Percentiles rank a stretch among this genome's conserved stretches.
These are phyloP conservation scores for Scheffersomyces lignosus DNA, from an alignment of 805 yeast species.

Conservation along the genomic window DNA sequence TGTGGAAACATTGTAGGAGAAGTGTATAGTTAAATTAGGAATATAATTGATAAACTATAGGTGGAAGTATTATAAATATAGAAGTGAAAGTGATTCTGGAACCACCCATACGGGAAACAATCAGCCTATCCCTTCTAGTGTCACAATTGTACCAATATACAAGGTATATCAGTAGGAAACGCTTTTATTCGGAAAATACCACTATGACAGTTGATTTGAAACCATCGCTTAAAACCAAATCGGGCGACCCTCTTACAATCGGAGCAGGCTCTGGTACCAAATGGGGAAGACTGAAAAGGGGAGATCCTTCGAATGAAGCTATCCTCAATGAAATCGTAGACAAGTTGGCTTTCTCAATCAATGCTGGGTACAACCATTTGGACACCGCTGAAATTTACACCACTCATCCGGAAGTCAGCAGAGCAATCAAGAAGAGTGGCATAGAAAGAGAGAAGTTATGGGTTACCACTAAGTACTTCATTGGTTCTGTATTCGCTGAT, in stretches of 20 bases:
- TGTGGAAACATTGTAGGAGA: too few species aligned
- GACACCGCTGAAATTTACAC: constrained; percentile 24
- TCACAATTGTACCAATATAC: constrained; percentile 1
- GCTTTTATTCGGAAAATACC: too few species aligned
- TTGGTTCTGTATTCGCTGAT: constrained; percentile 27
- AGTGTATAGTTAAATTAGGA: too few species aligned
- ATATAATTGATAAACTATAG: too few species aligned
- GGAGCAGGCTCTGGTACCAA: constrained; percentile 58
- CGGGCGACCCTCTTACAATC: constrained; percentile 35
- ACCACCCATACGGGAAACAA: neutral
- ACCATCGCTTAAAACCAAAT: constrained; percentile 26
- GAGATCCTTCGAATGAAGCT: constrained; percentile 18
- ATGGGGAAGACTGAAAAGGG: constrained; percentile 38
- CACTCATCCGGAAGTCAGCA: constrained; percentile 20
- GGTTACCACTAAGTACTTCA: constrained; percentile 27
- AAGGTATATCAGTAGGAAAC: neutral
- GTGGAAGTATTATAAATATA: neutral
- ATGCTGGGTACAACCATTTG: constrained; percentile 18
- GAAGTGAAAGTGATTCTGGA: neutral
- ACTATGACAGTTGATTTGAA: constrained; percentile 8
- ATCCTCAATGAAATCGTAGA: constrained; percentile 12
- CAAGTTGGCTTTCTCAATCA: constrained; percentile 13
- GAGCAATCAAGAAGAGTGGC: constrained; percentile 10
- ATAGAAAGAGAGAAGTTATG: constrained; percentile 18
- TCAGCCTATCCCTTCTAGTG: neutral